phyloP scores from a whole-genome alignment of 2,329 filamentous ascomycete species.

The Cercospora sp. region DNA sequence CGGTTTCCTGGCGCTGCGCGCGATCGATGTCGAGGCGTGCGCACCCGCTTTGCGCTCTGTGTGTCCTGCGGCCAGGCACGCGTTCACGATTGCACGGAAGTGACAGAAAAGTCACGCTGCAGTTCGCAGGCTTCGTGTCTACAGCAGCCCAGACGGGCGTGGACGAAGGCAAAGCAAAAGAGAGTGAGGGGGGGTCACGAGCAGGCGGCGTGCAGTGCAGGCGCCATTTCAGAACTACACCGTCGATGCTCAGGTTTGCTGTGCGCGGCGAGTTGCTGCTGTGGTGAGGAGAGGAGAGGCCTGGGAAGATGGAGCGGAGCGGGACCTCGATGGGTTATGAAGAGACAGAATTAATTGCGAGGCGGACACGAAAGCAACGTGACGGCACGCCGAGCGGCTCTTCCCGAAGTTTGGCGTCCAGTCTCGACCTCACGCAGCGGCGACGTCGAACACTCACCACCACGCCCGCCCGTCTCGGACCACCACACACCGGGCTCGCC shows the following conservation, averaged over 20 bases:
- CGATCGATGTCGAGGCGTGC: not conserved
- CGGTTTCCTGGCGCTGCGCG: constrained; percentile 3
- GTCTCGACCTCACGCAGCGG: constrained; percentile 3
- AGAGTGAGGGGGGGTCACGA: constrained; percentile 14
- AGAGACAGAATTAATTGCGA: constrained; percentile 3
- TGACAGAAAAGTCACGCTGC: constrained; percentile 18
- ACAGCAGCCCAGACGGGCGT: constrained; percentile 21
- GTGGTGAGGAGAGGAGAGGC: constrained; percentile 8
- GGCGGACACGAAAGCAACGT: constrained; percentile 1
- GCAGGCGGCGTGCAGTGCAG: constrained; percentile 19
- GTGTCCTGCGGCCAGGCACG: constrained; percentile 11
- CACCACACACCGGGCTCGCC: not conserved
- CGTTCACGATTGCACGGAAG: constrained; percentile 10
- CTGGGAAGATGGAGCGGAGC: not conserved
- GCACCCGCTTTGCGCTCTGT: not conserved
- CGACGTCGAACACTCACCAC: constrained; percentile 8
- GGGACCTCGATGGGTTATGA: not conserved
- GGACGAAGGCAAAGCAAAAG: constrained; percentile 14
- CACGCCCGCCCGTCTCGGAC: constrained; percentile 2
- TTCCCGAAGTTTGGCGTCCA: not conserved
- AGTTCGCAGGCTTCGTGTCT: constrained; percentile 19
- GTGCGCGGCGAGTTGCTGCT: constrained; percentile 11
- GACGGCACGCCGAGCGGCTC: not conserved
- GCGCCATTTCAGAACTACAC: constrained; percentile 20
- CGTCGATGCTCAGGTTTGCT: constrained; percentile 15